These are phyloP conservation scores for Verticillium klebahnii DNA, from an alignment of 2,329 filamentous ascomycete genomes.

Conservation along the genomic window DNA sequence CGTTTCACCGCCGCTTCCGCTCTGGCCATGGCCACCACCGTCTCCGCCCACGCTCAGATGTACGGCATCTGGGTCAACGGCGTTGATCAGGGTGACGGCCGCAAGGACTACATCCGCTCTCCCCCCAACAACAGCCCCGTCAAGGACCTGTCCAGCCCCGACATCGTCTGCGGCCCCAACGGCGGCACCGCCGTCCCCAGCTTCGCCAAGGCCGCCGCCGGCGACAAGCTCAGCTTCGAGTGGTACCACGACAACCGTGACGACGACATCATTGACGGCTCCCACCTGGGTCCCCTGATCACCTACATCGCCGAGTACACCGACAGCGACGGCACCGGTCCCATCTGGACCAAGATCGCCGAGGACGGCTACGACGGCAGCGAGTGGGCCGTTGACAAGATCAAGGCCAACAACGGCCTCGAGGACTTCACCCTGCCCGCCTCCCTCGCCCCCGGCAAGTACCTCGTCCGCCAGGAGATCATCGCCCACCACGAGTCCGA, in stretches of 20 bases:
- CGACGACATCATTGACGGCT: constrained; percentile 49
- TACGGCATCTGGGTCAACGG: constrained; percentile 44
- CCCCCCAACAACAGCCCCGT: constrained; percentile 38
- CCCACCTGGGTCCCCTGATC: constrained; percentile 48
- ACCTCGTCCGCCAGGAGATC: constrained; percentile 51
- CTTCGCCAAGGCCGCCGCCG: constrained; percentile 39
- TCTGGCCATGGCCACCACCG: constrained; percentile 31
- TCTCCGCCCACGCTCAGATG: constrained; percentile 40
- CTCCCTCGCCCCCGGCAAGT: constrained; percentile 42
- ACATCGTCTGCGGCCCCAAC: constrained; percentile 40
- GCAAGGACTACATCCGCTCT: constrained; percentile 36
- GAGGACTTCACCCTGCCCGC: constrained; percentile 42
- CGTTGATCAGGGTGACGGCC: constrained; percentile 35
- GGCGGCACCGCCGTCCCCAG: constrained; percentile 26
- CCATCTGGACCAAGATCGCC: constrained; percentile 46
- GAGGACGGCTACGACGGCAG: constrained; percentile 29
- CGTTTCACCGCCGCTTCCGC: constrained; percentile 25
- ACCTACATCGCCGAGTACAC: constrained; percentile 45
- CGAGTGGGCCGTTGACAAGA: constrained; percentile 38
- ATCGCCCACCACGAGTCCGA: constrained; percentile 46
- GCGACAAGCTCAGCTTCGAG: constrained; percentile 42
- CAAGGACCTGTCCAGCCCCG: constrained; percentile 37
- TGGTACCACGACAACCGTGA: constrained; percentile 45
- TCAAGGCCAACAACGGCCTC: constrained; percentile 45
- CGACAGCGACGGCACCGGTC: constrained; percentile 36